Evolutionary conservation across 768 basidiomycete species (phyloP).

Genomic region (Hebeloma cylindrosporum): DNA sequence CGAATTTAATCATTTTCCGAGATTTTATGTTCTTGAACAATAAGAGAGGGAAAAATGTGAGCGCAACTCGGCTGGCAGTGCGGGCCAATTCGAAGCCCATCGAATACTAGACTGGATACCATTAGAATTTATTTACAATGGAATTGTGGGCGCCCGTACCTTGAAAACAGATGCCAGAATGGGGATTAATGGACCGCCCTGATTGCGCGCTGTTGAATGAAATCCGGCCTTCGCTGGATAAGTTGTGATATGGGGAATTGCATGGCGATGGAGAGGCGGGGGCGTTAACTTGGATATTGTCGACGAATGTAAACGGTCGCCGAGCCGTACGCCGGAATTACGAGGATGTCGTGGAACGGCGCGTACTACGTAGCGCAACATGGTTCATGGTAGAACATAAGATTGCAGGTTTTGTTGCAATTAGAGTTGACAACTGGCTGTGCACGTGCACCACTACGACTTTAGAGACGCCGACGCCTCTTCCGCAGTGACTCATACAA

Average conservation of each 20-base stretch:
- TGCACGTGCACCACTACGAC: slow-evolving; percentile 13
- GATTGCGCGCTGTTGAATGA: slow-evolving; percentile 38
- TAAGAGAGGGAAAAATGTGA: slow-evolving; percentile 74
- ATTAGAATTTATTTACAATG: background rate
- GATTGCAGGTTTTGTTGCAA: slow-evolving; percentile 10
- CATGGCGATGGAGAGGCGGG: slow-evolving; percentile 12
- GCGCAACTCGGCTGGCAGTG: slow-evolving; percentile 66
- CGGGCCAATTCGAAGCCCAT: slow-evolving; percentile 70
- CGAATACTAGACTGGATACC: slow-evolving; percentile 53
- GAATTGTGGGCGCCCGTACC: slow-evolving; percentile 36
- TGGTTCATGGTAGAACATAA: slow-evolving; percentile 45
- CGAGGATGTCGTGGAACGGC: slow-evolving; percentile 17
- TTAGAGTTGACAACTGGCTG: too few relatives aligned
- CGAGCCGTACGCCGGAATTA: slow-evolving; percentile 14
- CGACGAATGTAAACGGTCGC: slow-evolving; percentile 11
- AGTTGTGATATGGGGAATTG: slow-evolving; percentile 8
- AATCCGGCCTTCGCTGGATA: slow-evolving; percentile 29
- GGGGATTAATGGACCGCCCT: slow-evolving; percentile 45
- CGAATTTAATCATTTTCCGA: slow-evolving; percentile 48
- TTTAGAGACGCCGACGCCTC: background rate
- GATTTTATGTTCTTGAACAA: slow-evolving; percentile 58
- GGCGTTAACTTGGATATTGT: slow-evolving; percentile 5
- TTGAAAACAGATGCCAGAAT: slow-evolving; percentile 63
- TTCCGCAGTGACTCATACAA: background rate
- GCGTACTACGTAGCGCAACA: slow-evolving; percentile 48